These are phyloP conservation scores for Pythium folliculosum DNA, from an alignment of 352 stramenopile species.

Conservation along the genomic window DNA sequence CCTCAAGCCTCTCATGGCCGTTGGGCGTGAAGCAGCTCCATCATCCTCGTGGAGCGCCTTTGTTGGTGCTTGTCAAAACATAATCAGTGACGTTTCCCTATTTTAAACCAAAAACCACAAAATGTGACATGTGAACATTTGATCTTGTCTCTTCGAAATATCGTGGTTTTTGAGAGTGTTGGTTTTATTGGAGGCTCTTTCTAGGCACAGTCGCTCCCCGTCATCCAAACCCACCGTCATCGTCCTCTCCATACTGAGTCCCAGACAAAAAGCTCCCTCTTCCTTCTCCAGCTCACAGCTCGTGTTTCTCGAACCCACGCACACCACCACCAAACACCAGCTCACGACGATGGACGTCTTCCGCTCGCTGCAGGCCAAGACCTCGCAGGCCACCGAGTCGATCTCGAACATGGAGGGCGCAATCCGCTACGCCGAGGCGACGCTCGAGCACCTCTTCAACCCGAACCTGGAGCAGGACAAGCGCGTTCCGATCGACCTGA, in stretches of 20 bases:
- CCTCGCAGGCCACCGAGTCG: constrained; percentile 55
- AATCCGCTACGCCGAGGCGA: constrained; percentile 87
- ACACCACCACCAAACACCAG: neutral
- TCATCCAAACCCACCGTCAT: constrained; percentile 3
- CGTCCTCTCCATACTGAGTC: constrained; percentile 14
- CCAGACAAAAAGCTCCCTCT: constrained; percentile 13
- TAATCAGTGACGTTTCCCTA: neutral
- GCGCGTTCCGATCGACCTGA: constrained; percentile 88
- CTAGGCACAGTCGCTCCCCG: neutral
- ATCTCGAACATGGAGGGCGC: constrained; percentile 91
- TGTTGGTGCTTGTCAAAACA: neutral
- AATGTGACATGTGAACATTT: constrained; percentile 17
- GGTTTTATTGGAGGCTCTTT: constrained; percentile 9
- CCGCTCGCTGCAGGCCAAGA: constrained; percentile 27
- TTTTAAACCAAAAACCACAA: constrained; percentile 16
- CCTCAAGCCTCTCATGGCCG: too few relatives aligned
- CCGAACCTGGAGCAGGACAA: constrained; percentile 84
- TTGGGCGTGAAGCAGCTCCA: neutral
- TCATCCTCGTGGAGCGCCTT: neutral
- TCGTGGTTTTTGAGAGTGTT: constrained; percentile 21
- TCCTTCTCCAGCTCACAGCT: neutral
- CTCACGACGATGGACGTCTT: constrained; percentile 22
- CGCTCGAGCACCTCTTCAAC: constrained; percentile 92
- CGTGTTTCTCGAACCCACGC: constrained; percentile 4
- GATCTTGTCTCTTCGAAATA: neutral